Evolutionary conservation across 2,329 filamentous ascomycete genomes (phyloP), one percentile per base, ranked within the genome.

Genomic region (Colletotrichum siamense): DNA sequence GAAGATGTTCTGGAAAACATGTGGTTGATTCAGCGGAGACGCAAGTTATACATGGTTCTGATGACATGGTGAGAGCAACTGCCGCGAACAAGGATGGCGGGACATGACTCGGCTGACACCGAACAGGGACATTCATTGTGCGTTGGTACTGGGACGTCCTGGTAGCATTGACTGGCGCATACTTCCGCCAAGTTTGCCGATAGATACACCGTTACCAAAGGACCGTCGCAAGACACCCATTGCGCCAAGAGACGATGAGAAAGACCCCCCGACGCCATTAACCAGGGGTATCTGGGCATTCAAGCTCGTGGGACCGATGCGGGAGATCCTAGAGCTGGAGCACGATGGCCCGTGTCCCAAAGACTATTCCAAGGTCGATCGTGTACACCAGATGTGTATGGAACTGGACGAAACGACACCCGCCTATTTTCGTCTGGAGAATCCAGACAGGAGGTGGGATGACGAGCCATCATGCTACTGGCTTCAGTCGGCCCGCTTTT

Each of bases 391-490:
- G 72, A 84, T 86, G 55, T 87, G 92, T 49, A 78, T 88, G 9
- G 85, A 88, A 1, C 82, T 91, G 10, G 86, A 89, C 49, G 84
- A 87, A 5, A 83, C 83, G 13, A 89, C 87, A 30, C 92, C 92
- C 1, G 82, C 90, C 0, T 87, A 84, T 9, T 91, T 93, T 78
- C 87, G 91, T 12, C 81, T 89, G 18, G 84, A 89, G 18, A 90
- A 91, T 76, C 89, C 91, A 0, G 91, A 93, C 79, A 91, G 86
- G 12, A 86, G 87, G 3, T 93, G 89, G 82, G 92, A 93, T 75
- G 79, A 85, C 18, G 81, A 88, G n/a, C 87, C 89, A 1, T 87
- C 88, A n/a, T 88, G 88, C 76, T 82, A 84, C 70, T 92, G 91
- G 91, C 80, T 93, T 49, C 84, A 84, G 13, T 80, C 83, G 67